phyloP scores from a whole-genome alignment of 805 yeast genomes.

The Lachancea lanzarotensis region DNA sequence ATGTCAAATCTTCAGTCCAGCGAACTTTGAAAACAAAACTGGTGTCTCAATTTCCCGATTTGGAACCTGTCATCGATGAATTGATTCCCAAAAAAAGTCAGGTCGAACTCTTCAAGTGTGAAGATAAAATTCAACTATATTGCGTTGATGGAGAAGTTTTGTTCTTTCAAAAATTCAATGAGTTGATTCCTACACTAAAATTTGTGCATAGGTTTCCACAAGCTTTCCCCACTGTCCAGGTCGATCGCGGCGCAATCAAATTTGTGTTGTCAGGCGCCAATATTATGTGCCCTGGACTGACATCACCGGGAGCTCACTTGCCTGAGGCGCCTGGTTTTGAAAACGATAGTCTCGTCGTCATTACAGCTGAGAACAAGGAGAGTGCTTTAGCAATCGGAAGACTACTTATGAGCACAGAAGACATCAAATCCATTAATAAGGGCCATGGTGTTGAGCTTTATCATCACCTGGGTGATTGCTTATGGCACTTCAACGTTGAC shows the following conservation, averaged over 20 bases:
- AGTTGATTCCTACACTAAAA: constrained; percentile 66
- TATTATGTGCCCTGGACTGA: constrained; percentile 93
- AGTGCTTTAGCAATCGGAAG: constrained; percentile 88
- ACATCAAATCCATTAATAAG: constrained; percentile 73
- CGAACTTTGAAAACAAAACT: constrained; percentile 75
- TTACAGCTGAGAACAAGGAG: constrained; percentile 91
- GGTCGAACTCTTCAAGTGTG: constrained; percentile 75
- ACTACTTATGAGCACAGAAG: constrained; percentile 80
- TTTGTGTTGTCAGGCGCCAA: constrained; percentile 94
- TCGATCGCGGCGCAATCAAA: constrained; percentile 94
- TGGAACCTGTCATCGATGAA: constrained; percentile 72
- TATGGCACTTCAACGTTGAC: constrained; percentile 60
- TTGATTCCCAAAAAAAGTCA: constrained; percentile 86
- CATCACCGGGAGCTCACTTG: constrained; percentile 74
- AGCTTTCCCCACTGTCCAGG: constrained; percentile 79
- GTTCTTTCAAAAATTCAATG: constrained; percentile 75
- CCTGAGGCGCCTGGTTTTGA: constrained; percentile 60
- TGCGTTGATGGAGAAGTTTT: constrained; percentile 66
- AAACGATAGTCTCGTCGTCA: constrained; percentile 65
- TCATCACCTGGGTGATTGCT: constrained; percentile 83
- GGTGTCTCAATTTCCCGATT: constrained; percentile 62
- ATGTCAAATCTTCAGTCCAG: constrained; percentile 90
- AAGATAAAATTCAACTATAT: constrained; percentile 78
- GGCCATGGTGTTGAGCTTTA: constrained; percentile 84
- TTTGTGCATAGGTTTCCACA: constrained; percentile 77